Conservation (phyloP, 352 stramenopile genomes). For the Phytophthora multivora region DNA sequence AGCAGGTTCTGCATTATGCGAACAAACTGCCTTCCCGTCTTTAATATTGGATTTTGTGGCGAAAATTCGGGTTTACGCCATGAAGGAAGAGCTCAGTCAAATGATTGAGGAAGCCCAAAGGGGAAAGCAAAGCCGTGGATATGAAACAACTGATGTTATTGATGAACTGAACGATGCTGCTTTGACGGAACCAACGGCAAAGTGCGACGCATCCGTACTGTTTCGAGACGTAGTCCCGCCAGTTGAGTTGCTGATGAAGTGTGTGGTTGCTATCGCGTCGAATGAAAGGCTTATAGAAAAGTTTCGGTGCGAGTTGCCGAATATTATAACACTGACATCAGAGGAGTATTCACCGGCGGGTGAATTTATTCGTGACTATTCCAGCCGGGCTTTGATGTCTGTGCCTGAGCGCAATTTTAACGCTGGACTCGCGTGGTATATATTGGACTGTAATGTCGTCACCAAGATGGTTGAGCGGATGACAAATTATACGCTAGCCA, state of each 20-base stretch:
- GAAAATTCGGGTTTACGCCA: conserved; percentile 50
- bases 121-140: not conserved
- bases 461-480: conserved; percentile 55
- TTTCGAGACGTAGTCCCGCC: conserved; percentile 37
- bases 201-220: not conserved
- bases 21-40: conserved; percentile 73
- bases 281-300: conserved; percentile 59
- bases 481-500: conserved; percentile 39
- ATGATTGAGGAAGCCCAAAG: conserved; percentile 15
- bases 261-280: conserved; percentile 58
- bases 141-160: not conserved
- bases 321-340: conserved; percentile 60
- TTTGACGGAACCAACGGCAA: not conserved
- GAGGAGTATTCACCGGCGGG: conserved; percentile 64
- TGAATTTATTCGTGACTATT: conserved; percentile 55
- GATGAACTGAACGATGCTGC: not conserved
- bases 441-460: conserved; percentile 68
- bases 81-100: conserved; percentile 49
- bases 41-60: conserved; percentile 69
- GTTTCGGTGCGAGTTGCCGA: conserved; percentile 74
- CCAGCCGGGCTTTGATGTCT: conserved; percentile 45
- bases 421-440: conserved; percentile 73
- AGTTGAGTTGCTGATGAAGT: conserved; percentile 66
- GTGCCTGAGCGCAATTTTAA: conserved; percentile 72
- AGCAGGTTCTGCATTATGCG: conserved; percentile 51